Evolutionary conservation across 2,329 filamentous ascomycete genomes (phyloP).

Genomic region (Colletotrichum sp.): DNA sequence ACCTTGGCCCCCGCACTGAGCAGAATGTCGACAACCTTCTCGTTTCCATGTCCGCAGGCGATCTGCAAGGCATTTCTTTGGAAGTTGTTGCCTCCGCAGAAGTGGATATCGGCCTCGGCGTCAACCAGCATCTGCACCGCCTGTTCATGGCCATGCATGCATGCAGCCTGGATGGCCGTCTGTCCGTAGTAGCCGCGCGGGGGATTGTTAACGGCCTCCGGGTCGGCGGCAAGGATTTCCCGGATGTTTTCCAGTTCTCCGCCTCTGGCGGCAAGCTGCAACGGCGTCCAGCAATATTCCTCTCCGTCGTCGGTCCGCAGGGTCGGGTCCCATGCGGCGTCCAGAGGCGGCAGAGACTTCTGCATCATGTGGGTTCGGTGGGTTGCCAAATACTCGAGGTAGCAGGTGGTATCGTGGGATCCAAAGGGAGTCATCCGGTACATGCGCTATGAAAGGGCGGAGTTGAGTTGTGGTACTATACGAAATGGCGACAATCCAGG

Average conservation of each 20-base stretch:
- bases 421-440: neutral
- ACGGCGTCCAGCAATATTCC: neutral
- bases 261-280: neutral
- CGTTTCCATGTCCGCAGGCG: neutral
- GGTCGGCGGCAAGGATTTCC: neutral
- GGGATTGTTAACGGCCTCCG: neutral
- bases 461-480: neutral
- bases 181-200: neutral
- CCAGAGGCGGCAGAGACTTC: neutral
- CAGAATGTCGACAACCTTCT: neutral
- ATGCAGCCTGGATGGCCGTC: neutral
- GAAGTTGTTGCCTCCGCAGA: neutral
- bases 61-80: neutral
- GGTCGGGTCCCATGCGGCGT: neutral
- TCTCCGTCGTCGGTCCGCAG: neutral
- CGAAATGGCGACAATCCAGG: neutral
- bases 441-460: fast-evolving
- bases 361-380: neutral
- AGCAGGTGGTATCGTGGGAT: neutral
- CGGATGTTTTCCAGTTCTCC: neutral
- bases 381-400: neutral
- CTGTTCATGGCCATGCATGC: neutral
- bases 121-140: neutral
- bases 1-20: neutral
- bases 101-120: neutral